Evolutionary conservation across 257 asterid species (phyloP), one percentile per base, ranked within the genome.

Genomic region (Lycium barbarum): DNA sequence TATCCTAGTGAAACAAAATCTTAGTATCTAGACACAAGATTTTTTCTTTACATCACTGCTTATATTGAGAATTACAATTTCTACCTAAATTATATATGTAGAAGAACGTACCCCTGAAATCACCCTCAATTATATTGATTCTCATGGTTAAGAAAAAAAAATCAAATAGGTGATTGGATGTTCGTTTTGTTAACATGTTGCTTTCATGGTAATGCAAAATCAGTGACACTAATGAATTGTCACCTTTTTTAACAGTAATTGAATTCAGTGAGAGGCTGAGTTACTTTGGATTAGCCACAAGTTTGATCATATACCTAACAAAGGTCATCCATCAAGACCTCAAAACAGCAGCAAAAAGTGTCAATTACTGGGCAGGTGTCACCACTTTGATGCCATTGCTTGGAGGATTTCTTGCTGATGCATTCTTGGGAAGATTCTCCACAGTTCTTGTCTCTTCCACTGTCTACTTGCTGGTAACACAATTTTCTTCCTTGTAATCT

Each of bases 211-310:
- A 4, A 43, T 45, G 59, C 59, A n/a, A 45, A 40, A 73, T 73
- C 6, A 45, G 66, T 79, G 38, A 73, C 40, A 45, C 11, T 73
- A 40, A 73, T 73, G 12, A 10, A 10, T 73, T 73, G 20, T 68
- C 33, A 73, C 43, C 43, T 18, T 73, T 40, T 47, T 1, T 11
- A 73, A 73, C 81, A 73, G 81, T 47, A 12, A 73, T 73, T 73
- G 81, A 47, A 73, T 73, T 73, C 81, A 73, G 81, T 47, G 81
- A 73, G 81, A 73, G 81, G 43, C 61, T 73, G 36, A 73, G 81
- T 47, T 73, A 47, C 20, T 47, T n/a, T 45, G 81, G 81, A 73
- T 20, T 73, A 73, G 59, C 40, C 18, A 11, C 61, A 47, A 47
- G 81, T 73, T 73, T 73, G 81, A 73, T 73, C 20, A 73, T 73